These are phyloP conservation scores for Geotrichum cucujoidarum DNA, from an alignment of 1,139 yeast species.

Conservation along the genomic window DNA sequence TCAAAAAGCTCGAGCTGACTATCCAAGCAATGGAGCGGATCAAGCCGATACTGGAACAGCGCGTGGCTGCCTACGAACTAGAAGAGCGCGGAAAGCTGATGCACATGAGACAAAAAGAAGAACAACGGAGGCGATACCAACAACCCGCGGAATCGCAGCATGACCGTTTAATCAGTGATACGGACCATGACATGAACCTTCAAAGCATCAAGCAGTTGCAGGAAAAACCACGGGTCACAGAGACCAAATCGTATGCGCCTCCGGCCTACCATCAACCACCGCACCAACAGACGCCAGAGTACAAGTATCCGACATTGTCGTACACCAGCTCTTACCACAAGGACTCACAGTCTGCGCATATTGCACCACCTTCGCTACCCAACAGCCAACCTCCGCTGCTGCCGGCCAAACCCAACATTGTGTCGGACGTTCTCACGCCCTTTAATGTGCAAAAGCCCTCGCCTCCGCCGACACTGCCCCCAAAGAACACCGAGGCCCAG, in stretches of 20 bases:
- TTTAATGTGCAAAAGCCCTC: constrained; percentile 1
- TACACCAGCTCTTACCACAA: constrained; percentile 10
- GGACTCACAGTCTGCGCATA: constrained; percentile 5
- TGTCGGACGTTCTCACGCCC: constrained; percentile 11
- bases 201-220: constrained; percentile 13
- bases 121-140: constrained; percentile 16
- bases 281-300: not conserved
- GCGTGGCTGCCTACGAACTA: constrained; percentile 30
- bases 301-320: constrained; percentile 17
- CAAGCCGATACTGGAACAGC: constrained; percentile 35
- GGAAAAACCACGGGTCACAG: not conserved
- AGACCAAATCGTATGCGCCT: not conserved
- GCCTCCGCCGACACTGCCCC: constrained; percentile 18
- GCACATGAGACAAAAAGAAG: constrained; percentile 10
- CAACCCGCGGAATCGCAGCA: constrained; percentile 7
- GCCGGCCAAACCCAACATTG: constrained; percentile 19
- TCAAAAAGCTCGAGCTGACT: constrained; percentile 27
- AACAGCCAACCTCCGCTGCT: constrained; percentile 11
- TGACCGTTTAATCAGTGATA: constrained; percentile 7
- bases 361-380: not conserved
- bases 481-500: constrained; percentile 22
- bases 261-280: not conserved
- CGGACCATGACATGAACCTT: constrained; percentile 16
- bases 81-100: constrained; percentile 8
- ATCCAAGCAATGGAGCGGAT: constrained; percentile 41